A percentile compares a stretch with the other conserved stretches of the same genome.
Evolutionary conservation across 306 rosid genomes (phyloP).

Genomic region (Crotalaria pallida): DNA sequence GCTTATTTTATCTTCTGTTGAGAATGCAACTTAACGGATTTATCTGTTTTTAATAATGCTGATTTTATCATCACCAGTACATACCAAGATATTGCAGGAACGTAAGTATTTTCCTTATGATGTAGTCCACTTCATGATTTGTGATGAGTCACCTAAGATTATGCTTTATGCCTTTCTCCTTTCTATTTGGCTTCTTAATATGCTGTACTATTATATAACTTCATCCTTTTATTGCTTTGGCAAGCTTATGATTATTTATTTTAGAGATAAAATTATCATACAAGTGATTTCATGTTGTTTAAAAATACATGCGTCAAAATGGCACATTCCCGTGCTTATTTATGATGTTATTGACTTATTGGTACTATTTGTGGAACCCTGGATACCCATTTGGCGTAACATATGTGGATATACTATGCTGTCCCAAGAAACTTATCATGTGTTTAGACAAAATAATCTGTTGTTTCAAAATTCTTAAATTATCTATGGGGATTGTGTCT

Average conservation of each 20-base stretch:
- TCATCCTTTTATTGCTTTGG: neutral
- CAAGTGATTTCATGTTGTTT: neutral
- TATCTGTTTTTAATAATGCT: slow-evolving; percentile 59
- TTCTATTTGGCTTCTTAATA: too few relatives aligned
- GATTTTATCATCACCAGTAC: slow-evolving; percentile 97
- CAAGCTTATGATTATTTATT: neutral
- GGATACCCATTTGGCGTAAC: slow-evolving; percentile 7
- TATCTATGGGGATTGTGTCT: too few relatives aligned
- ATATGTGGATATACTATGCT: too few relatives aligned
- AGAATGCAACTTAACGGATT: slow-evolving; percentile 18
- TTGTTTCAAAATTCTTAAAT: too few relatives aligned
- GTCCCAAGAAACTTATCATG: too few relatives aligned
- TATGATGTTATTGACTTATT: neutral
- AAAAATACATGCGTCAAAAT: neutral
- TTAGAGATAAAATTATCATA: slow-evolving; percentile 1
- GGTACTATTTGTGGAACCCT: neutral
- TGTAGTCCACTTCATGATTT: slow-evolving; percentile 10
- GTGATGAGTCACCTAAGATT: neutral
- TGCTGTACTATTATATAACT: neutral
- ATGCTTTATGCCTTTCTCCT: neutral
- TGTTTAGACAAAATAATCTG: too few relatives aligned
- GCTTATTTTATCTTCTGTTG: neutral
- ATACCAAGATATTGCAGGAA: slow-evolving; percentile 95
- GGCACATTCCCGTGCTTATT: neutral
- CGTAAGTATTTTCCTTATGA: too few relatives aligned